These are phyloP conservation scores for Fusarium subglutinans DNA, from an alignment of 2,329 filamentous ascomycete genomes.

Conservation along the genomic window DNA sequence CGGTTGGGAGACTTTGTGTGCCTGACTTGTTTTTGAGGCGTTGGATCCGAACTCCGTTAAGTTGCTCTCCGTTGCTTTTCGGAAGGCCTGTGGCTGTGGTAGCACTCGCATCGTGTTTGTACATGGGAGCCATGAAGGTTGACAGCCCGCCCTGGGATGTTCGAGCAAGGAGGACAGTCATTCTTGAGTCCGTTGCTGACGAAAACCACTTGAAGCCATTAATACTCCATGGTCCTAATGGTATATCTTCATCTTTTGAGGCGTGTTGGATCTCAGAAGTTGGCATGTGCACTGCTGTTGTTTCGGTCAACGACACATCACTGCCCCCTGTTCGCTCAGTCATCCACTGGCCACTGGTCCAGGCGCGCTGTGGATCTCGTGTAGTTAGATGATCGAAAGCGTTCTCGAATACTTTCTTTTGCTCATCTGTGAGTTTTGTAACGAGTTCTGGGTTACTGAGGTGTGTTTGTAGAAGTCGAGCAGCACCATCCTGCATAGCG, in stretches of 20 bases:
- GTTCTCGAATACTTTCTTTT: conserved; percentile 58
- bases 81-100: conserved; percentile 43
- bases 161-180: conserved; percentile 71
- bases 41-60: conserved; percentile 75
- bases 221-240: conserved; percentile 67
- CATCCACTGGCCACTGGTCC: conserved; percentile 84
- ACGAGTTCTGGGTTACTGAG: conserved; percentile 46
- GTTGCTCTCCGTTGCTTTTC: conserved; percentile 49
- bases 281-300: conserved; percentile 56
- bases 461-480: conserved; percentile 59
- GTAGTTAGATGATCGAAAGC: conserved; percentile 64
- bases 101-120: conserved; percentile 50
- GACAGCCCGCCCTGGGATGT: conserved; percentile 50
- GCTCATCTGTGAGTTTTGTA: conserved; percentile 38
- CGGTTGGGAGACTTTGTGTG: conserved; percentile 75
- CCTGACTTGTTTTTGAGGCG: conserved; percentile 78
- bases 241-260: conserved; percentile 36
- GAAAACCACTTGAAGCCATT: conserved; percentile 73
- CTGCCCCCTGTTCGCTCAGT: conserved; percentile 75
- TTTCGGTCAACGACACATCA: conserved; percentile 75
- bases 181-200: conserved; percentile 49
- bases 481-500: conserved; percentile 73
- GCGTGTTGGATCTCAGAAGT: not conserved
- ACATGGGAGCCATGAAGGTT: conserved; percentile 71
- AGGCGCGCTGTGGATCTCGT: conserved; percentile 59